Conservation (phyloP, 2,329 filamentous ascomycete species). For the Epichloe uncinata region DNA sequence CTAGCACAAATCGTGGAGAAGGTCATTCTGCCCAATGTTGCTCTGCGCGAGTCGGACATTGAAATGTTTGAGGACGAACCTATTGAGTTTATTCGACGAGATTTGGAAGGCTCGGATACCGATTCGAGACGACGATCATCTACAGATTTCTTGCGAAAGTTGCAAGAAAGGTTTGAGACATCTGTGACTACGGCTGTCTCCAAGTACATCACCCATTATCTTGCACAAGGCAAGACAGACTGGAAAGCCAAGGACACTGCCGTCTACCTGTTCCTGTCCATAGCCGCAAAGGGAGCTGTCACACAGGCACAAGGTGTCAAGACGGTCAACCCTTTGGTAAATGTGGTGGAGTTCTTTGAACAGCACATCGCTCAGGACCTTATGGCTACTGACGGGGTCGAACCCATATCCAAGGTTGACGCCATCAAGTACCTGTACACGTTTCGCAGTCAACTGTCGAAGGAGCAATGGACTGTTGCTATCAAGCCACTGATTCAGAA, state of each 20-base stretch:
- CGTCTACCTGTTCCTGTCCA: constrained; percentile 90
- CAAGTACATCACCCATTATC: constrained; percentile 75
- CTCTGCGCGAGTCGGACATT: constrained; percentile 80
- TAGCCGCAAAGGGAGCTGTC: constrained; percentile 80
- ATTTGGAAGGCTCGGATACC: constrained; percentile 90
- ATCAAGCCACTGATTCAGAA: constrained; percentile 87
- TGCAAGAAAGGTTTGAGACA: constrained; percentile 78
- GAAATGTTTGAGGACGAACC: constrained; percentile 98
- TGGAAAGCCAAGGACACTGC: constrained; percentile 98
- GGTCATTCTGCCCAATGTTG: constrained; percentile 87
- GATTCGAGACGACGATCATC: constrained; percentile 86
- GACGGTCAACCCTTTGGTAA: constrained; percentile 73
- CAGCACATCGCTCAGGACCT: constrained; percentile 85
- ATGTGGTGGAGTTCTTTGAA: constrained; percentile 91
- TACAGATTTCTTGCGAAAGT: constrained; percentile 81
- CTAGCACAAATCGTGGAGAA: constrained; percentile 86
- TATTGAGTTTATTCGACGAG: constrained; percentile 92
- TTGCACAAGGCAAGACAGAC: constrained; percentile 66
- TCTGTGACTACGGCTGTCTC: constrained; percentile 79
- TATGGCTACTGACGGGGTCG: constrained; percentile 50
- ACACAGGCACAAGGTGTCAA: constrained; percentile 84
- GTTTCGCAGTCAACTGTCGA: constrained; percentile 88
- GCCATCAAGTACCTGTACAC: constrained; percentile 97
- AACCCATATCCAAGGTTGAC: constrained; percentile 89
- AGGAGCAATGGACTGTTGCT: constrained; percentile 80